Evolutionary conservation across 768 basidiomycete species (phyloP).

Genomic region (Tricholoma sp.): DNA sequence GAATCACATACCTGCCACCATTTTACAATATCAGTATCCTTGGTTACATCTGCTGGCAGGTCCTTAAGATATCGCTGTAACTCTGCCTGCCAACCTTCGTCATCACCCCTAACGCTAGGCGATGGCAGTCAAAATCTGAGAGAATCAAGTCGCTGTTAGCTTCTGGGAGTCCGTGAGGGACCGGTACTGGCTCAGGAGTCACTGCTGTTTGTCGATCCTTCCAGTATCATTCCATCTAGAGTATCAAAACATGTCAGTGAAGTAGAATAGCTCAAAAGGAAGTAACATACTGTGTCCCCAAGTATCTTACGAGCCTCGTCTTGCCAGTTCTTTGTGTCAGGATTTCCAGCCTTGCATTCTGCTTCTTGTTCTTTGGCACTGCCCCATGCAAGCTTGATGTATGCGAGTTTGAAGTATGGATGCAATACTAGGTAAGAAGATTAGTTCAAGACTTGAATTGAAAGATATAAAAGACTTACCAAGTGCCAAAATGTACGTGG

Average conservation of each 20-base stretch:
- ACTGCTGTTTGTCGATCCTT: background rate
- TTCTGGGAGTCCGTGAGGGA: background rate
- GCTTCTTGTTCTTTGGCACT: constrained; percentile 17
- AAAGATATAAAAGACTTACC: background rate
- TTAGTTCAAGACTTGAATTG: background rate
- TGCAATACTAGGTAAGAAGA: too few relatives aligned
- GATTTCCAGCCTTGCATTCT: constrained; percentile 10
- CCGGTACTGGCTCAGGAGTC: background rate
- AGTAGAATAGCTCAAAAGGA: background rate
- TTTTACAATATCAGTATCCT: constrained; percentile 12
- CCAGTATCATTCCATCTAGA: background rate
- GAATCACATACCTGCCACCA: constrained; percentile 12
- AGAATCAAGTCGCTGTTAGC: background rate
- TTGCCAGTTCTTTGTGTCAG: too few relatives aligned
- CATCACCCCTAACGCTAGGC: background rate
- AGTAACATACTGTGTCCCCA: background rate
- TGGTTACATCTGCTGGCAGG: too few relatives aligned
- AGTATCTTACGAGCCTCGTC: constrained; percentile 13
- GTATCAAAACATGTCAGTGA: background rate
- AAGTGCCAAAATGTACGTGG: constrained; percentile 7
- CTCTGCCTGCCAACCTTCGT: constrained; percentile 6
- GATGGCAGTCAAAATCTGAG: too few relatives aligned
- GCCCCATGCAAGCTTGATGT: too few relatives aligned
- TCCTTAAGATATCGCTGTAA: constrained; percentile 10
- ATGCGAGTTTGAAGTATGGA: too few relatives aligned